These are phyloP conservation scores for Uronychia binucleata DNA, from an alignment of 73 alveolate genomes.

Conservation along the genomic window DNA sequence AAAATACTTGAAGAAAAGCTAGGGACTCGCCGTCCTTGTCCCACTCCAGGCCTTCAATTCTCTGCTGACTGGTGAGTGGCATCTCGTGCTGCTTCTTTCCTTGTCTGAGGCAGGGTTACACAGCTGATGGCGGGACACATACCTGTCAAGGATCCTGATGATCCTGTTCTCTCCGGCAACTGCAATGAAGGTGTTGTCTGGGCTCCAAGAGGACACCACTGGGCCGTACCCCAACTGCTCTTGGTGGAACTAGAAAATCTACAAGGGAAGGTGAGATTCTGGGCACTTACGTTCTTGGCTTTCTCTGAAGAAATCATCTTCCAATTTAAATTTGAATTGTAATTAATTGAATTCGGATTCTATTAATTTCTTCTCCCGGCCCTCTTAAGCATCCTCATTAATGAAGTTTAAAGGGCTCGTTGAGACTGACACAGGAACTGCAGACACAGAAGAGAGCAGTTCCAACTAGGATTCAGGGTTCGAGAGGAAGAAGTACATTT, in stretches of 20 bases:
- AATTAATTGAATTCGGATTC: neutral
- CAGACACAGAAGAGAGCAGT: too few species aligned
- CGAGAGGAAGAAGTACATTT: neutral
- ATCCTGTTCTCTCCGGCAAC: slow-evolving; percentile 85
- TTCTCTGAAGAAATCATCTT: slow-evolving; percentile 16
- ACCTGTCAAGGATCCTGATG: slow-evolving; percentile 78
- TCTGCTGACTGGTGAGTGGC: slow-evolving; percentile 75
- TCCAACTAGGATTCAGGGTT: too few species aligned
- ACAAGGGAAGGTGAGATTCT: neutral
- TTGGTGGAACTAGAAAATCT: slow-evolving; percentile 59
- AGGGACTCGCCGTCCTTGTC: slow-evolving; percentile 97
- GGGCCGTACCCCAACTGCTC: slow-evolving; percentile 78
- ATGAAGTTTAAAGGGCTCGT: neutral
- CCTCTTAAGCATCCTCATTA: neutral
- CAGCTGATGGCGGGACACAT: neutral
- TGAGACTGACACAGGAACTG: neutral
- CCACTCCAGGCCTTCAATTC: slow-evolving; percentile 89
- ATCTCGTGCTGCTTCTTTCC: slow-evolving; percentile 90
- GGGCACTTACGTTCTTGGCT: slow-evolving; percentile 26
- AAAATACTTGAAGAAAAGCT: slow-evolving; percentile 89
- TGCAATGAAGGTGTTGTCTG: slow-evolving; percentile 73
- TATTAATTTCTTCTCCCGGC: neutral
- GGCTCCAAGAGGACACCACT: slow-evolving; percentile 74
- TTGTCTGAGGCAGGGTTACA: slow-evolving; percentile 36
- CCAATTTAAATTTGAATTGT: neutral